phyloP scores from a whole-genome alignment of 2,329 filamentous ascomycete species.

The Graphiopsis chlorocephala region DNA sequence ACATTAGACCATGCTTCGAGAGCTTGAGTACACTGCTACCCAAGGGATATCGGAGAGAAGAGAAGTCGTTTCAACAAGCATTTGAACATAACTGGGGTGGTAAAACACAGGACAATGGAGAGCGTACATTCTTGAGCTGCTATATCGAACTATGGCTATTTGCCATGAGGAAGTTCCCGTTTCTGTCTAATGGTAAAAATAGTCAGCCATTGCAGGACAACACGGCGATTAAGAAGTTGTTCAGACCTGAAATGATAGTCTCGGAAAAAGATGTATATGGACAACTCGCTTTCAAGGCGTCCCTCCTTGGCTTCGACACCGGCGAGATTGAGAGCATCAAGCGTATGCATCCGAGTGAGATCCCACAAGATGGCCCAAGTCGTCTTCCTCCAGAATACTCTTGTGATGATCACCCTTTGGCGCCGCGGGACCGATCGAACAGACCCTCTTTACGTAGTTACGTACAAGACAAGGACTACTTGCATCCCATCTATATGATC shows the following conservation, averaged over 20 bases:
- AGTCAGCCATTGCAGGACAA: background rate
- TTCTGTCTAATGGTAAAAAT: background rate
- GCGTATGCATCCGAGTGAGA: background rate
- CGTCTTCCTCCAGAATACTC: background rate
- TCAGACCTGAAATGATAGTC: background rate
- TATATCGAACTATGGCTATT: background rate
- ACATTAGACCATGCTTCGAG: background rate
- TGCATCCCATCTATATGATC: background rate
- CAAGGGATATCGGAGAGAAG: background rate
- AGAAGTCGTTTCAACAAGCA: background rate
- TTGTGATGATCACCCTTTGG: background rate
- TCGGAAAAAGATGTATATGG: background rate
- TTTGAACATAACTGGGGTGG: background rate
- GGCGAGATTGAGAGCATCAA: background rate
- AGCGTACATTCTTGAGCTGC: background rate
- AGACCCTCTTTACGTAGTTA: background rate
- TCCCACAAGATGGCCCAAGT: background rate
- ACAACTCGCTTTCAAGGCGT: background rate
- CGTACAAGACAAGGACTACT: background rate
- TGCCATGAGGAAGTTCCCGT: background rate
- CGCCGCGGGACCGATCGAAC: background rate
- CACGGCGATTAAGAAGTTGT: background rate
- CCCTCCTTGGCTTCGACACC: background rate
- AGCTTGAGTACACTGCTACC: background rate
- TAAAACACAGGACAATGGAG: background rate